A percentile compares a stretch with the other conserved stretches of the same genome.
phyloP scores from a whole-genome alignment of 2,329 filamentous ascomycete genomes.

The Polytolypa hystricis region DNA sequence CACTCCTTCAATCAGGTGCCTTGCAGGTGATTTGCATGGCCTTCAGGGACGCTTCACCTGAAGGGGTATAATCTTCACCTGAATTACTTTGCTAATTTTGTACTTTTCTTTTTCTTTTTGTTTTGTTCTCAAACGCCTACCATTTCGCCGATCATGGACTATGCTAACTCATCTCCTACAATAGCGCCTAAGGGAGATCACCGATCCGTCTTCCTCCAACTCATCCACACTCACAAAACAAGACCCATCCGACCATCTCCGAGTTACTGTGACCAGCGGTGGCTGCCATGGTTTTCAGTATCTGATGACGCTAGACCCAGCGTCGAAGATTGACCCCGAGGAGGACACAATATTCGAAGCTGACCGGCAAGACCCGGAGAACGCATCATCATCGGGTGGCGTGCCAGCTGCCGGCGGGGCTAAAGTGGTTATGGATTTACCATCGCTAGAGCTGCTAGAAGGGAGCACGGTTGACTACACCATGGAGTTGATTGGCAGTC shows the following conservation, averaged over 20 bases:
- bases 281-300: conserved; percentile 99
- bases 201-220: conserved; percentile 37
- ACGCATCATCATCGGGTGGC: conserved; percentile 11
- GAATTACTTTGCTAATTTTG: too few species aligned
- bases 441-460: conserved; percentile 76
- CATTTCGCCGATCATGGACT: conserved; percentile 1
- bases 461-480: conserved; percentile 96
- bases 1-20: too few species aligned
- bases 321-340: conserved; percentile 48
- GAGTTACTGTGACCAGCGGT: conserved; percentile 82
- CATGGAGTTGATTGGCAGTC: conserved; percentile 84
- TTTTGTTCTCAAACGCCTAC: too few species aligned
- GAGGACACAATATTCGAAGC: conserved; percentile 86
- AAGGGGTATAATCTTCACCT: too few species aligned
- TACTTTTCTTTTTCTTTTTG: too few species aligned
- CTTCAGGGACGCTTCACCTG: too few species aligned
- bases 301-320: conserved; percentile 67
- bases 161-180: conserved; percentile 8
- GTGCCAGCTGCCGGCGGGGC: conserved; percentile 41
- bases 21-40: too few species aligned
- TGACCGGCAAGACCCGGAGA: conserved; percentile 27
- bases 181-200: conserved; percentile 64
- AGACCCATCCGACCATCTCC: conserved; percentile 75
- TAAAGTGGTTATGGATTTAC: conserved; percentile 81
- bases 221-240: conserved; percentile 26